Evolutionary conservation across 345 rosid species (phyloP), one percentile per base, ranked within the genome.

Genomic region (Euphorbia tirucalli): DNA sequence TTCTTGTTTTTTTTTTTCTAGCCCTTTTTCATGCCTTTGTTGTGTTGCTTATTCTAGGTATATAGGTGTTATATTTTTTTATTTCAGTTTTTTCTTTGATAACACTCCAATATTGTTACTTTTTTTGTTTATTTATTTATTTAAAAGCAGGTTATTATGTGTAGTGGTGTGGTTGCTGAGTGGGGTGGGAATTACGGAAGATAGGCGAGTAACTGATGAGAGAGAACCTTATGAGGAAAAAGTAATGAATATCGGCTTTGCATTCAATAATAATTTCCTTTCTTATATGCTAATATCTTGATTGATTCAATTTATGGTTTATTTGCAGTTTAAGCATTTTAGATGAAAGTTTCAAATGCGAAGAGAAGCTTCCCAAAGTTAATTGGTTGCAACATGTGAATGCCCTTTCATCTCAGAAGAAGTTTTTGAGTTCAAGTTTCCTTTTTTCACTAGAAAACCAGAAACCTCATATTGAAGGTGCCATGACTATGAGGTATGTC

Each of bases 301-400:
- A 32, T 65, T 71, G 70, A 27, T 70, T 46, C 63, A 25, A 30
- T 71, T 44, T 69, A 22, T 70, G 60, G 55, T 75, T 64, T 50
- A 61, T 61, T 18, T 80, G 80, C 85, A 87, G 89, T 72, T 52
- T 50, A 71, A 80, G 69, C 79, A 74, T 68, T 75, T 75, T 70
- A 21, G 70, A 68, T 70, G 84, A 81, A 74, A 84, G 74, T 76
- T 68, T 69, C 78, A 81, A 80, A 75, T 59, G 72, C 39, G 74
- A 67, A 43, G 84, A 68, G 61, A 82, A 77, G 55, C 81, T 80
- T 48, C 98, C 96, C 66, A 87, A 80, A 46, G 81, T 83, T 25
- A 95, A 95, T 83, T 90, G 93, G 98, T 81, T 74, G 54, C 88
- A 84, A 62, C 98, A 94, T 79, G 87, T 71, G 52, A 75, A 73